phyloP scores from a whole-genome alignment of 345 rosid genomes.

The Zanthoxylum bungeanum region DNA sequence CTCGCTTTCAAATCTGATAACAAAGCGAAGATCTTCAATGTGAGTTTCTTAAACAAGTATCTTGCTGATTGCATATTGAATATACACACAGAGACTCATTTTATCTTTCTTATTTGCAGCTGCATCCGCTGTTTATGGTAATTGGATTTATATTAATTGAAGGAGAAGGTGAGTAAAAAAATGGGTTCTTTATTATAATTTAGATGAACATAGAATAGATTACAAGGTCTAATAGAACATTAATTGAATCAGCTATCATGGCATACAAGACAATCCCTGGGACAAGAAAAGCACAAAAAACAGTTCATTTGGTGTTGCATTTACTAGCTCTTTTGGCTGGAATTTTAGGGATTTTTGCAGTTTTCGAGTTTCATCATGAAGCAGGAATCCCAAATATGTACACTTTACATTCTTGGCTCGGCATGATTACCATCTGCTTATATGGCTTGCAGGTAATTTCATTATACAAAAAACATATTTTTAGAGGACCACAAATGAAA shows the following conservation, averaged over 20 bases:
- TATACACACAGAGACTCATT: background rate
- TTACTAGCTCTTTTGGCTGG: constrained; percentile 38
- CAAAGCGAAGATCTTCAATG: constrained; percentile 42
- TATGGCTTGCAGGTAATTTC: constrained; percentile 45
- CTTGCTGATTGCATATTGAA: background rate
- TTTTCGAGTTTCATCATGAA: constrained; percentile 43
- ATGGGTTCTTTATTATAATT: no score
- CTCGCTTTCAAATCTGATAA: constrained; percentile 36
- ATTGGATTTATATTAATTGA: constrained; percentile 48
- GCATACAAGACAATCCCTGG: constrained; percentile 46
- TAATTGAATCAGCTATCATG: constrained; percentile 41
- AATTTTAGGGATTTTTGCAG: constrained; percentile 34
- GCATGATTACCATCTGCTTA: constrained; percentile 47
- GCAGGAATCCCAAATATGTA: constrained; percentile 13
- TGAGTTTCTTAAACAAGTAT: background rate
- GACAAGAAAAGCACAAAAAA: constrained; percentile 26
- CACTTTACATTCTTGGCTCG: constrained; percentile 55
- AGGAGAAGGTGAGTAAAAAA: constrained; percentile 43
- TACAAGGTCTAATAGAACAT: background rate
- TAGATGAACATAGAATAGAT: background rate
- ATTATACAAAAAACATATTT: no score
- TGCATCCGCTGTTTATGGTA: constrained; percentile 51
- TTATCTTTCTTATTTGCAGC: constrained; percentile 23
- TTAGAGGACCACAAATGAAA: background rate
- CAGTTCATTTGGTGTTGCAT: constrained; percentile 35